Evolutionary conservation across 2,329 filamentous ascomycete genomes (phyloP), one percentile per base, ranked within the genome.

Genomic region (Chaetomiaceae sp.): DNA sequence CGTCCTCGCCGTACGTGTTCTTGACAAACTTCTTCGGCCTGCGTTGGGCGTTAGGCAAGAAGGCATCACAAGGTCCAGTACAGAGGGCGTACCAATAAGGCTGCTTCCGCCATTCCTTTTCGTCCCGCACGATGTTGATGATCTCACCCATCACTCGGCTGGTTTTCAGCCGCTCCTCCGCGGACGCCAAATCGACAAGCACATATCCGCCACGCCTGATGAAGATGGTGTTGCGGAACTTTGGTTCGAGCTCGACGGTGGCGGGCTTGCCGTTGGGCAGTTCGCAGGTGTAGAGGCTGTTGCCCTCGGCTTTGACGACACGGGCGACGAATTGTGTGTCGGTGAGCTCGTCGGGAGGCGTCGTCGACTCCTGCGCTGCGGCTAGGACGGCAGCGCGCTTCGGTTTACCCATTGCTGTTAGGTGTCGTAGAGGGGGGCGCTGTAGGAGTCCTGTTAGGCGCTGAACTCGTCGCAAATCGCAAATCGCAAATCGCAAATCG

Each of bases 181-280:
- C 75, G 2, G 78, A 76, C 21, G 81, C 86, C 14, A 75, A 64
- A 60, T 97, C 88, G 13, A 96, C 79, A 10, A 97, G 73, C 27
- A 96, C 90, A 69, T 86, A 97, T 0, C 90, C 89, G 27, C 90
- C 88, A 16, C 90, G 84, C 70, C 88, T 91, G 68, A 97, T 87
- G 89, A 90, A 97, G 58, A 97, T 89, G 2, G 89, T 94, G 59
- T 89, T 94, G 56, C 92, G 87, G 67, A 97, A 96, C 36, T 85
- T 84, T 23, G 89, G 76, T 9, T 89, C 86, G 18, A 99, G 81
- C 74, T 96, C 90, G 20, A 90, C 85, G 16, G 95, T 74, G 34
- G 92, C 70, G 6, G 78, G 73, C 63, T 83, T 80, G 54, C 80
- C 79, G 62, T 78, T 77, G 21, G 91, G 84, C 27, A 91, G 74